A percentile compares a stretch with the other conserved stretches of the same genome.
These are phyloP conservation scores for Candida railenensis DNA, from an alignment of 805 yeast species.

Conservation along the genomic window DNA sequence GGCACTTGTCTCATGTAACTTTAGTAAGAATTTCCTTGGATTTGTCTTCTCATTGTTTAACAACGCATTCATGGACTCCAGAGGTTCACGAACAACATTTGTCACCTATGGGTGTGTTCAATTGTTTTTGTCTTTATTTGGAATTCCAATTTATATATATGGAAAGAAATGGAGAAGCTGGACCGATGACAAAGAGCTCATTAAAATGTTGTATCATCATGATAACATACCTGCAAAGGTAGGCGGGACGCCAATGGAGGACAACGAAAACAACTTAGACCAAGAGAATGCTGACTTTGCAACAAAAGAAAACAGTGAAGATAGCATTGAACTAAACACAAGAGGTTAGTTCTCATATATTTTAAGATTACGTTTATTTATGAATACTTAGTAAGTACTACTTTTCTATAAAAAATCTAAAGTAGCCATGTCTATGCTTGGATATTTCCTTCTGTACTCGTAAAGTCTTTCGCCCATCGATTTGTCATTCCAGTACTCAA, in stretches of 20 bases:
- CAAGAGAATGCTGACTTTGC: neutral
- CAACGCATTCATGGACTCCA: slow-evolving; percentile 38
- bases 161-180: slow-evolving; percentile 52
- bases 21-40: slow-evolving; percentile 54
- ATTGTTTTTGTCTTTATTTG: slow-evolving; percentile 45
- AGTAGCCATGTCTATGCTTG: neutral
- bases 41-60: slow-evolving; percentile 58
- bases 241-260: neutral
- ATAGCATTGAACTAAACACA: neutral
- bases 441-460: slow-evolving; percentile 31
- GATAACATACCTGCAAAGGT: neutral
- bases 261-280: slow-evolving; percentile 1
- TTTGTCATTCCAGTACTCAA: slow-evolving; percentile 61
- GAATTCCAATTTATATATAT: slow-evolving; percentile 51
- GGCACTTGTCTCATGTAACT: slow-evolving; percentile 54
- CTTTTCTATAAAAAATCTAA: neutral
- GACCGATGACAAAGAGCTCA: slow-evolving; percentile 48
- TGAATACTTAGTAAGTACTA: neutral
- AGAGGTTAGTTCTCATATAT: slow-evolving; percentile 3
- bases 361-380: slow-evolving; percentile 7
- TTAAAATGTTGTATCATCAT: slow-evolving; percentile 34
- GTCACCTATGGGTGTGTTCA: slow-evolving; percentile 54
- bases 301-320: neutral
- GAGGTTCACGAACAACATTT: slow-evolving; percentile 48
- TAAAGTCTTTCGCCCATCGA: slow-evolving; percentile 44